These are phyloP conservation scores for Eimeria praecox DNA, from an alignment of 169 alveolate genomes.

Conservation along the genomic window DNA sequence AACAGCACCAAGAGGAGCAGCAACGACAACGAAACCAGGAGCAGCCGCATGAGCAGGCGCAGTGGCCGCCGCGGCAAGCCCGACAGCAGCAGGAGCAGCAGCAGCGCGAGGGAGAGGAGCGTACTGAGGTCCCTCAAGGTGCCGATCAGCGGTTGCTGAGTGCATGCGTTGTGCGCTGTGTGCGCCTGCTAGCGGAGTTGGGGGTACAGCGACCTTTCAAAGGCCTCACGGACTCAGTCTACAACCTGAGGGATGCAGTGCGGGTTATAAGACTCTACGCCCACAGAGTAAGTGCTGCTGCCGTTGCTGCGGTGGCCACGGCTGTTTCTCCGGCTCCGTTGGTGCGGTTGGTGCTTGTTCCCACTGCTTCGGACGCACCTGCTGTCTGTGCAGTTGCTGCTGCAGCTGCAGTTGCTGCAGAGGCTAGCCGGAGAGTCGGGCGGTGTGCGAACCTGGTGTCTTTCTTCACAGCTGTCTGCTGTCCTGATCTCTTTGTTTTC, in stretches of 20 bases:
- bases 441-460: neutral
- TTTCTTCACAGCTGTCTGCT: neutral
- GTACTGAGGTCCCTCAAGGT: too few species aligned
- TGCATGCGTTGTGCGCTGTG: conserved; percentile 35
- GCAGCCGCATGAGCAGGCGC: neutral
- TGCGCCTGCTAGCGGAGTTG: conserved; percentile 1
- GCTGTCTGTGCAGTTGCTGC: neutral
- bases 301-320: conserved; percentile 5
- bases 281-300: conserved; percentile 54
- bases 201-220: neutral
- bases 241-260: conserved; percentile 85
- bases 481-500: neutral
- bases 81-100: conserved; percentile 15
- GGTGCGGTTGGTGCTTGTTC: neutral
- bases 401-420: neutral
- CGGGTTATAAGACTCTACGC: conserved; percentile 82
- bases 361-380: neutral
- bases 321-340: neutral
- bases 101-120: neutral
- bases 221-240: conserved; percentile 81
- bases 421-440: neutral
- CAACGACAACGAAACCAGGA: neutral
- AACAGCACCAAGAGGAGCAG: conserved; percentile 36
- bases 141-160: conserved; percentile 52
- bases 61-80: neutral